Base-by-base conservation (phyloP, 2,329 filamentous ascomycete genomes). In the Teratosphaeria nubilosa region DNA sequence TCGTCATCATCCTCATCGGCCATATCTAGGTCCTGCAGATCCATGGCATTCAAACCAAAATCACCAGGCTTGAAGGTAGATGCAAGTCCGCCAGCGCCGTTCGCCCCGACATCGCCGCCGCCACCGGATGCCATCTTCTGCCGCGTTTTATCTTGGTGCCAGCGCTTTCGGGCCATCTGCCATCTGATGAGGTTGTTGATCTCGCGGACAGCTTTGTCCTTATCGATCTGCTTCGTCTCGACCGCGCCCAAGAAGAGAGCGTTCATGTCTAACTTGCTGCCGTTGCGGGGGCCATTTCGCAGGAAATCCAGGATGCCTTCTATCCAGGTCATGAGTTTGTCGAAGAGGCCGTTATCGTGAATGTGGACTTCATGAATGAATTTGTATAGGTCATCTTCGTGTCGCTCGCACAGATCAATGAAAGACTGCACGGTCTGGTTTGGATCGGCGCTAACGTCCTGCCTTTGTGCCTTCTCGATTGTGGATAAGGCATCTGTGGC, bases 111-210 rank as follows among this genome's bases (percentile, higher is more conserved):
- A 78, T 6, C 71, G 79, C 85, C 85, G 68, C 91, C 91, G 68
- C 92, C 91, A 68, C 92, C 91, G 1, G 90, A 91, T 0, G 94
- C 94, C 94, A 99, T 97, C 80, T 99, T 99, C 77, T 97, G 94
- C 56, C 91, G 80, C 9, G 94, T 99, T 80, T 99, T 99, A 75
- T 95, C 90, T 61, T 92, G 86, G 72, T 99, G 94, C 94, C 94
- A 99, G 76, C 92, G 92, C 80, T 99, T 97, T 57, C 94, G 81
- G 50, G 90, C 89, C 70, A 91, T 90, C 73, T 99, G 94, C 94
- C 94, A 99, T 53, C 86, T 80, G 65, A 99, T 94, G 54, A 99
- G 79, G 31, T 82, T 77, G 68, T 97, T 84, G 68, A 97, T 91
- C 75, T 99, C 94, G 2, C 76, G 76, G 9, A 91, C 84, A 0